phyloP scores from a whole-genome alignment of 176 grass and related monocot species.

The Aegilops sharonensis region DNA sequence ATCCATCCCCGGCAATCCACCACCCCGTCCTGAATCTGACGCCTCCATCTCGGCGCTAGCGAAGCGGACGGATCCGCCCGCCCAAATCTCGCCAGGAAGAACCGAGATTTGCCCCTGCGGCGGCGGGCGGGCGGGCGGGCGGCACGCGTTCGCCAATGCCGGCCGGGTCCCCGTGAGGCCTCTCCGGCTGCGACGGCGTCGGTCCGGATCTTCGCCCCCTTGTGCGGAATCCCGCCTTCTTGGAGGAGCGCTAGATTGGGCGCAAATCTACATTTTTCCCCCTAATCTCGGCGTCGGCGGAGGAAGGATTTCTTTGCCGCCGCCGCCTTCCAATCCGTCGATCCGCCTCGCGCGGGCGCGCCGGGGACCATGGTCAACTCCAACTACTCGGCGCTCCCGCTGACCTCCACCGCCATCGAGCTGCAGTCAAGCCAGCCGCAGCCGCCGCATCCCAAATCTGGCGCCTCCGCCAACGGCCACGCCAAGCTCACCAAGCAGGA shows the following conservation, averaged over 20 bases:
- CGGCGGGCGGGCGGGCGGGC: background rate
- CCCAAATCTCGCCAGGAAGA: background rate
- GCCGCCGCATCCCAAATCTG: constrained; percentile 21
- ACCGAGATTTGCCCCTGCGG: background rate
- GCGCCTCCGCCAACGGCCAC: background rate
- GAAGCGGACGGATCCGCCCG: background rate
- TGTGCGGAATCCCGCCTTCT: background rate
- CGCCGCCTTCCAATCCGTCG: background rate
- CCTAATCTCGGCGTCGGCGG: background rate
- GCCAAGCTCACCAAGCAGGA: constrained; percentile 48
- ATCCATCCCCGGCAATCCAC: too few relatives aligned
- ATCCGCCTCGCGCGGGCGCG: constrained; percentile 19
- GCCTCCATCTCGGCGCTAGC: too few relatives aligned
- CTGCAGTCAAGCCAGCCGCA: constrained; percentile 43
- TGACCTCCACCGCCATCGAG: constrained; percentile 61
- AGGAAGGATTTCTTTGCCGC: background rate
- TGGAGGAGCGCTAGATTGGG: background rate
- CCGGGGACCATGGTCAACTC: constrained; percentile 43
- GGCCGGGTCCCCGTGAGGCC: background rate
- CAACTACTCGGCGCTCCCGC: constrained; percentile 67
- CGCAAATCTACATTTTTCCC: background rate
- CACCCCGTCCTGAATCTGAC: too few relatives aligned
- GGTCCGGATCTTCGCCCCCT: background rate
- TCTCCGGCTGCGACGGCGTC: background rate
- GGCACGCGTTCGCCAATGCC: background rate